Conservation (phyloP, 768 basidiomycete genomes). For the Vararia minispora region DNA sequence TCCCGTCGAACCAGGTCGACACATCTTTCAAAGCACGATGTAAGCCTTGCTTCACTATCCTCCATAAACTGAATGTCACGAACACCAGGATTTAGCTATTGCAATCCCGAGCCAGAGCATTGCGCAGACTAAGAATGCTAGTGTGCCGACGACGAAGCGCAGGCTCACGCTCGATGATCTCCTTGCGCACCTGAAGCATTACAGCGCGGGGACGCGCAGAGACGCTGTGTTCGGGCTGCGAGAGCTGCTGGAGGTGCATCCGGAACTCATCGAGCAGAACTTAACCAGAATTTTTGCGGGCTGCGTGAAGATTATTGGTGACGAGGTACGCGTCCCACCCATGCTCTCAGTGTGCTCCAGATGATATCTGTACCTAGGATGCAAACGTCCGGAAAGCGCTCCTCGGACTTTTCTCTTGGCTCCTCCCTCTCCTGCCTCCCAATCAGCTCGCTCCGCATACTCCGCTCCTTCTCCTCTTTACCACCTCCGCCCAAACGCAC, state of each 20-base stretch:
- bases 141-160: constrained; percentile 61
- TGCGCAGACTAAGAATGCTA: constrained; percentile 37
- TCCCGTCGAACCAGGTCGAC: constrained; percentile 77
- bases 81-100: constrained; percentile 47
- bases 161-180: constrained; percentile 72
- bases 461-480: constrained; percentile 68
- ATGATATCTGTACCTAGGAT: constrained; percentile 41
- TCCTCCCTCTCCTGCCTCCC: constrained; percentile 49
- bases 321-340: constrained; percentile 47
- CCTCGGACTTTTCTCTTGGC: constrained; percentile 59
- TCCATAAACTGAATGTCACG: background rate
- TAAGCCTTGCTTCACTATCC: constrained; percentile 29
- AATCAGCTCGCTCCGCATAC: constrained; percentile 65
- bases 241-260: constrained; percentile 59
- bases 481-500: constrained; percentile 83
- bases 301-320: constrained; percentile 62
- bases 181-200: constrained; percentile 70
- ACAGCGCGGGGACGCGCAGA: constrained; percentile 67
- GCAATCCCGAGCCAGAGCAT: constrained; percentile 82
- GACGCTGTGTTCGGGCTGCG: constrained; percentile 66
- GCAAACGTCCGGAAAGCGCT: constrained; percentile 65
- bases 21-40: constrained; percentile 94
- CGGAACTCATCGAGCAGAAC: constrained; percentile 38
- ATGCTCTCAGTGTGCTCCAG: background rate
- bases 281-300: constrained; percentile 46